Evolutionary conservation across 805 yeast genomes (phyloP).

Genomic region (Myxozyma vanderwaltii): DNA sequence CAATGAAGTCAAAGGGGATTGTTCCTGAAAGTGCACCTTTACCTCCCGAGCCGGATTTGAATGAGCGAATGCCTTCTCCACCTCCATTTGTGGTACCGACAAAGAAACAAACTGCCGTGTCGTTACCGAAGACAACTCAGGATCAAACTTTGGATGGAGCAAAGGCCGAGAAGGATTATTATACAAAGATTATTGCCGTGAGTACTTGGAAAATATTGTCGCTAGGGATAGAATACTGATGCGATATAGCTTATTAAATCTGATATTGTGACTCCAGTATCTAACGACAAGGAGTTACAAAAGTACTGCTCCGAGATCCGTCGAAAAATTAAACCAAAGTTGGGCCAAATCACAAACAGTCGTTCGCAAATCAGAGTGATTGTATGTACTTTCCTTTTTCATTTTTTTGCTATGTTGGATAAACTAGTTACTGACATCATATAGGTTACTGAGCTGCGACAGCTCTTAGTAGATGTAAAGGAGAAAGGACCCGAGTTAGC

Average conservation of each 20-base stretch:
- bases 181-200: conserved; percentile 52
- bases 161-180: conserved; percentile 44
- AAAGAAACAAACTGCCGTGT: neutral
- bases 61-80: neutral
- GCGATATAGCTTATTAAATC: conserved; percentile 53
- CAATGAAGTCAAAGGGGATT: neutral
- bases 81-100: neutral
- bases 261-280: conserved; percentile 59
- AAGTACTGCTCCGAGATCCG: conserved; percentile 60
- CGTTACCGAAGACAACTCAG: neutral
- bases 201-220: conserved; percentile 8
- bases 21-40: conserved; percentile 2
- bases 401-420: neutral
- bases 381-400: conserved; percentile 17
- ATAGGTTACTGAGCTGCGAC: conserved; percentile 55
- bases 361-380: conserved; percentile 54
- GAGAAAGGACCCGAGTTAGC: conserved; percentile 49
- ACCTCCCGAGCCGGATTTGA: conserved; percentile 10
- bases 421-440: neutral
- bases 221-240: no score
- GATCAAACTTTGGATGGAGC: conserved; percentile 36
- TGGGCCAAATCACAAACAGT: conserved; percentile 88
- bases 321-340: conserved; percentile 79
- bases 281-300: conserved; percentile 55
- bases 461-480: conserved; percentile 53